phyloP scores from a whole-genome alignment of 2,329 filamentous ascomycete genomes.

The Scedosporium dehoogii region DNA sequence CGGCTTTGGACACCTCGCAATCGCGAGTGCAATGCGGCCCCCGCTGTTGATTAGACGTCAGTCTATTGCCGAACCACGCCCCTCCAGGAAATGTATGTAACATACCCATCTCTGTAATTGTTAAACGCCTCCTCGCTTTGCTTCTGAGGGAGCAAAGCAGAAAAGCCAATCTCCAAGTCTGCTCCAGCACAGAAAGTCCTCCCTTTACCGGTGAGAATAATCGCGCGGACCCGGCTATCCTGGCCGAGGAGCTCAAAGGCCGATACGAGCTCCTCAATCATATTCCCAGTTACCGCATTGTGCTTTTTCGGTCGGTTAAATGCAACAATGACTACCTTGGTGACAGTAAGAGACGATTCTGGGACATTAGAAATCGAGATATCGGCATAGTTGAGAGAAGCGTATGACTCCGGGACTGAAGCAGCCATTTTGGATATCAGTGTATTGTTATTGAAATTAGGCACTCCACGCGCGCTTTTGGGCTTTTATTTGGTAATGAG shows the following conservation, averaged over 20 bases:
- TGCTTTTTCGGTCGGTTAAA: conserved; percentile 48
- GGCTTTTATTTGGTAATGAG: no score
- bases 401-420: conserved; percentile 3
- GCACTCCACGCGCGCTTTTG: no score
- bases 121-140: conserved; percentile 16
- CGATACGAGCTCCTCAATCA: conserved; percentile 7
- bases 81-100: not conserved
- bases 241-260: conserved; percentile 36
- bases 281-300: conserved; percentile 40
- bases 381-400: conserved; percentile 5
- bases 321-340: conserved; percentile 48
- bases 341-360: not conserved
- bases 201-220: conserved; percentile 52
- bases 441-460: not conserved
- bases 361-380: conserved; percentile 8
- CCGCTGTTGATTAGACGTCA: conserved; percentile 20
- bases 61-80: conserved; percentile 18
- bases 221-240: conserved; percentile 50
- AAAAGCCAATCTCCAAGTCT: conserved; percentile 47
- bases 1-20: conserved; percentile 58
- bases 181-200: conserved; percentile 60
- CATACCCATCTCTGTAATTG: conserved; percentile 1
- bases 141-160: conserved; percentile 27
- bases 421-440: not conserved
- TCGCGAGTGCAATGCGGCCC: conserved; percentile 54